Conservation (phyloP, 305 asterid genomes). For the Rubia peregrina region DNA sequence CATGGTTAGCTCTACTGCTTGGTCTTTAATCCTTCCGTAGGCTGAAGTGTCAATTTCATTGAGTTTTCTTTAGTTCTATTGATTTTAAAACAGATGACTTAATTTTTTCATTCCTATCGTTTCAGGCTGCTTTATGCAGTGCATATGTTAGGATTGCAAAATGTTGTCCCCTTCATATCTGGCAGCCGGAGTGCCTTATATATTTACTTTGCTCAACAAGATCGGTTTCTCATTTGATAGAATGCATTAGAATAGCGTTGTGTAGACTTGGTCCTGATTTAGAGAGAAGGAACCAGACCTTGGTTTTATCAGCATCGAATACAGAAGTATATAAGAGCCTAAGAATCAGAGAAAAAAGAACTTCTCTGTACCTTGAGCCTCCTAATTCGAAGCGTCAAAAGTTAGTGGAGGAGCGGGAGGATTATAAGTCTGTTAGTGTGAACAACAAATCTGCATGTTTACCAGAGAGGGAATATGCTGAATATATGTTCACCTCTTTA, state of each 20-base stretch:
- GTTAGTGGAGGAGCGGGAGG: slow-evolving; percentile 24
- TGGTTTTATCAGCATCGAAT: slow-evolving; percentile 26
- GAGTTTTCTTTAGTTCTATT: slow-evolving; percentile 2
- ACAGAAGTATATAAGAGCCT: slow-evolving; percentile 26
- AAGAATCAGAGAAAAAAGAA: slow-evolving; percentile 56
- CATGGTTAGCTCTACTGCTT: slow-evolving; percentile 40
- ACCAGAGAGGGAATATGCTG: slow-evolving; percentile 61
- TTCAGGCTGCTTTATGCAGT: slow-evolving; percentile 75
- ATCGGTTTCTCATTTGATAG: slow-evolving; percentile 43
- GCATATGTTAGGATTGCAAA: slow-evolving; percentile 70
- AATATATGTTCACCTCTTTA: slow-evolving; percentile 44
- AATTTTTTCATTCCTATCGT: slow-evolving; percentile 1
- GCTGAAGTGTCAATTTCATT: slow-evolving; percentile 14
- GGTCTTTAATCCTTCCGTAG: slow-evolving; percentile 13
- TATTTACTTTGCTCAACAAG: slow-evolving; percentile 52
- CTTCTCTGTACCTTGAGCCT: slow-evolving; percentile 34
- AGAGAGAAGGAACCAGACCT: slow-evolving; percentile 29
- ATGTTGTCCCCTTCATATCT: slow-evolving; percentile 60
- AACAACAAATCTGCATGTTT: slow-evolving; percentile 25
- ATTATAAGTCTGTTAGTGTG: slow-evolving; percentile 30
- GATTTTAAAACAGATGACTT: slow-evolving; percentile 6
- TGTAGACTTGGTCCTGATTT: slow-evolving; percentile 56
- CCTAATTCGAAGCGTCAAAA: slow-evolving; percentile 56
- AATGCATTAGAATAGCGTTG: slow-evolving; percentile 71
- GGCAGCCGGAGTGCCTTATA: slow-evolving; percentile 85